A percentile compares a stretch with the other conserved stretches of the same genome.
Evolutionary conservation across 768 basidiomycete genomes (phyloP).

Genomic region (Lentinula aciculospora): DNA sequence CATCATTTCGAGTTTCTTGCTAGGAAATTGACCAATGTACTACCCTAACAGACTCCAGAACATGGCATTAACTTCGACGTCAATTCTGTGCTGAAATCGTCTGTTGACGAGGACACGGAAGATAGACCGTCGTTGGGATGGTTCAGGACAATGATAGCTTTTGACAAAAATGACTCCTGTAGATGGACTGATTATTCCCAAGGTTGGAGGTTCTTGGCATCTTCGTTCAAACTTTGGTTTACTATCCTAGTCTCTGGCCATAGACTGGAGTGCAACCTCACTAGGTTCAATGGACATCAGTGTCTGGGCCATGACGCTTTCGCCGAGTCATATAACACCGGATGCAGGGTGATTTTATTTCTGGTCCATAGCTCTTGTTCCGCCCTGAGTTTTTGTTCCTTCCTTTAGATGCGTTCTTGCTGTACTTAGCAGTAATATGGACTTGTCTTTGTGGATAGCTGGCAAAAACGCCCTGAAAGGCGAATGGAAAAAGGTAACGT

Average conservation of each 20-base stretch:
- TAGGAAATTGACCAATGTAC: too few relatives aligned
- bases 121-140: constrained; percentile 45
- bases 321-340: constrained; percentile 60
- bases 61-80: constrained; percentile 64
- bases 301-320: constrained; percentile 51
- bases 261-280: constrained; percentile 65
- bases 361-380: not conserved
- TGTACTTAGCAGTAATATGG: constrained; percentile 69
- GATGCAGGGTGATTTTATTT: constrained; percentile 47
- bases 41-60: constrained; percentile 63
- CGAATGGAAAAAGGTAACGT: constrained; percentile 59
- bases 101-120: constrained; percentile 22
- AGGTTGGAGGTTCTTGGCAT: constrained; percentile 26
- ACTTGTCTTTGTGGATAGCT: constrained; percentile 64
- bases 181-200: constrained; percentile 47
- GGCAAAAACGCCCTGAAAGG: constrained; percentile 65
- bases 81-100: constrained; percentile 42
- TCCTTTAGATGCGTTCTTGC: constrained; percentile 58
- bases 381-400: not conserved
- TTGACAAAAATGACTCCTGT: constrained; percentile 34
- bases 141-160: constrained; percentile 71
- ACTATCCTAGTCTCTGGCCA: not conserved
- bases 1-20: too few relatives aligned
- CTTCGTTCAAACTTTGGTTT: constrained; percentile 4
- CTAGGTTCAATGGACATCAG: constrained; percentile 72